Evolutionary conservation across 2,329 filamentous ascomycete species (phyloP).

Genomic region (Diatrype stigma): DNA sequence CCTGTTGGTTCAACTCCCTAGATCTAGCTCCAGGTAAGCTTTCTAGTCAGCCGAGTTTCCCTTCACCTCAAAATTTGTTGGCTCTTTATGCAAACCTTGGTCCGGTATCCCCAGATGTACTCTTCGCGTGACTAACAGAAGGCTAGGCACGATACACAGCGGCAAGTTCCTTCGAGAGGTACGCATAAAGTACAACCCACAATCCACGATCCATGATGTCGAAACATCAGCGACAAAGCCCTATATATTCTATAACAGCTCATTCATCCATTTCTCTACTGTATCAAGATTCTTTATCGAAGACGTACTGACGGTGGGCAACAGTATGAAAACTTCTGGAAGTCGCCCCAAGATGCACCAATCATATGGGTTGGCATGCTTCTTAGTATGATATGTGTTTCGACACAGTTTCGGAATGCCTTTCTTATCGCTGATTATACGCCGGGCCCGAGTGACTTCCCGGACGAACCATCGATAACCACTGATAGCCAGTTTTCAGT

Average conservation of each 20-base stretch:
- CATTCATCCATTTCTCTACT: too few relatives aligned
- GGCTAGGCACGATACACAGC: constrained; percentile 23
- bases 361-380: constrained; percentile 43
- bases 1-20: constrained; percentile 33
- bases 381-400: constrained; percentile 40
- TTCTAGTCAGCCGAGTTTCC: not conserved
- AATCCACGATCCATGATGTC: too few relatives aligned
- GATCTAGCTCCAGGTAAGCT: constrained; percentile 22
- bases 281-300: not conserved
- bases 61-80: not conserved
- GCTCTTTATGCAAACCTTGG: too few relatives aligned
- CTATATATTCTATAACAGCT: too few relatives aligned
- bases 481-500: constrained; percentile 3
- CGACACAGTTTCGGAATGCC: constrained; percentile 18
- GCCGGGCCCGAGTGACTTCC: constrained; percentile 4
- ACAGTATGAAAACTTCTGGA: constrained; percentile 44
- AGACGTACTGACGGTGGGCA: not conserved
- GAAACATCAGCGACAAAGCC: too few relatives aligned
- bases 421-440: not conserved
- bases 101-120: too few relatives aligned
- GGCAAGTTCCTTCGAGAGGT: constrained; percentile 27
- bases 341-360: constrained; percentile 28
- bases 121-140: not conserved
- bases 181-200: too few relatives aligned
- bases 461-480: not conserved